Conservation (phyloP, 2,329 filamentous ascomycete species). For the Fusarium avenaceum region DNA sequence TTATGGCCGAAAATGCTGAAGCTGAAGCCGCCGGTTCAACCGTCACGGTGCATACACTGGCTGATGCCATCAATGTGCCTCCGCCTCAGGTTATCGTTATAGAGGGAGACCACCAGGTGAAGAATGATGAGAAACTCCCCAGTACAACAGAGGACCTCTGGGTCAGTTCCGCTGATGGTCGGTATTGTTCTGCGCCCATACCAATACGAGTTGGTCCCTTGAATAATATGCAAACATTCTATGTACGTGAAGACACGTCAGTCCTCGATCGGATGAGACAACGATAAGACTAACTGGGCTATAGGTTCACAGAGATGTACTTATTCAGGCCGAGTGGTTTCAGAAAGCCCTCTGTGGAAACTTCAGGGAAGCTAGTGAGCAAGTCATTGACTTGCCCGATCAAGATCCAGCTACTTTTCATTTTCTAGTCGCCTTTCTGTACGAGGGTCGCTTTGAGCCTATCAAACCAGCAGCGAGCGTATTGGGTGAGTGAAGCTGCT, state of each 20-base stretch:
- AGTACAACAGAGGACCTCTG: constrained; percentile 61
- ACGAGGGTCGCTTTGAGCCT: constrained; percentile 62
- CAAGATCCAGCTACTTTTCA: constrained; percentile 66
- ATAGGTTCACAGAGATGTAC: constrained; percentile 62
- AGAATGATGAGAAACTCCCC: constrained; percentile 30
- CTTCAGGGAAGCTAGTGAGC: constrained; percentile 61
- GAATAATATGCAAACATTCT: constrained; percentile 60
- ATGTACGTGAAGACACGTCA: constrained; percentile 32
- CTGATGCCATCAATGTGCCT: constrained; percentile 41
- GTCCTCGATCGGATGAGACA: background rate
- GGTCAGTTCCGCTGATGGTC: constrained; percentile 64
- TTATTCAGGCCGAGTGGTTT: constrained; percentile 63
- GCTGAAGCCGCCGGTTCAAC: constrained; percentile 36
- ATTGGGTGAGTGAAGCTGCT: constrained; percentile 50
- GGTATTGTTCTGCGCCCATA: constrained; percentile 62
- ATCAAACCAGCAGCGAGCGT: constrained; percentile 60
- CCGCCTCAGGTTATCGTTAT: constrained; percentile 45
- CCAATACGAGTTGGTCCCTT: constrained; percentile 59
- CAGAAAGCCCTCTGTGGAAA: constrained; percentile 62
- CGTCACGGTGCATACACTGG: constrained; percentile 35
- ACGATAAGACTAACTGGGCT: constrained; percentile 27
- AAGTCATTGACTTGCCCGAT: constrained; percentile 64
- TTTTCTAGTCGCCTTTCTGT: constrained; percentile 65
- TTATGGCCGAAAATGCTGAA: constrained; percentile 39
- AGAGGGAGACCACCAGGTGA: constrained; percentile 37